Conservation (phyloP, 2,329 filamentous ascomycete genomes). For the Scopulariopsis brevicaulis region DNA sequence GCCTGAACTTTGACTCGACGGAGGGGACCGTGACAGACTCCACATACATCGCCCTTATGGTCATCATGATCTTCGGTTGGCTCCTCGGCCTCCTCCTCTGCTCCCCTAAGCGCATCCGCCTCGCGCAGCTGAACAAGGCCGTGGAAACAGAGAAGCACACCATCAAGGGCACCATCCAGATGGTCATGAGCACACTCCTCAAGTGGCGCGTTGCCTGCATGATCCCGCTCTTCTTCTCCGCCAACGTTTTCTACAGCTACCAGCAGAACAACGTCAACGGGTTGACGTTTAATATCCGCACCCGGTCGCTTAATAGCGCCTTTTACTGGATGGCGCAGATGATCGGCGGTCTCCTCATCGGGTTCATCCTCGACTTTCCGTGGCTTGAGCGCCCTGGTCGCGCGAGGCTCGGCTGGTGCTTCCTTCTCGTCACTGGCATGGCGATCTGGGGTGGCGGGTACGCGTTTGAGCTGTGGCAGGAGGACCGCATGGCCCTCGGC, state of each 20-base stretch:
- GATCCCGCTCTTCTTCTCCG: conserved; percentile 46
- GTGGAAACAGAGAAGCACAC: conserved; percentile 86
- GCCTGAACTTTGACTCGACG: conserved; percentile 54
- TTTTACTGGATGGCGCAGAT: conserved; percentile 75
- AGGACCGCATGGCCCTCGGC: conserved; percentile 28
- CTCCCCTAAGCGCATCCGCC: conserved; percentile 61
- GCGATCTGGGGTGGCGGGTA: conserved; percentile 76
- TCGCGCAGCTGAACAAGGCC: conserved; percentile 66
- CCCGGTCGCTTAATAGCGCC: conserved; percentile 55
- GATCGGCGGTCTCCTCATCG: conserved; percentile 61
- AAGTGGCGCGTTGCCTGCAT: conserved; percentile 65
- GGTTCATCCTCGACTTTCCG: conserved; percentile 55
- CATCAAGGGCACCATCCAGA: conserved; percentile 67
- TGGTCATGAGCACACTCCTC: conserved; percentile 58
- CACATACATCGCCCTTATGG: conserved; percentile 76
- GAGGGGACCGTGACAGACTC: conserved; percentile 51
- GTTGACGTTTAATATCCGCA: conserved; percentile 40
- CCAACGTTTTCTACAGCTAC: conserved; percentile 45
- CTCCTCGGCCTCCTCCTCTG: conserved; percentile 57
- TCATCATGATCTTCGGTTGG: conserved; percentile 69
- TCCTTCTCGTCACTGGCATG: conserved; percentile 61
- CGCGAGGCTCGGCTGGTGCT: conserved; percentile 51
- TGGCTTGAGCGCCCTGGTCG: conserved; percentile 50
- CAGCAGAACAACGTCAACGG: conserved; percentile 45
- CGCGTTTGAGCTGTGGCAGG: conserved; percentile 58